Evolutionary conservation across 306 rosid genomes (phyloP).

Genomic region (Dryas drummondii): DNA sequence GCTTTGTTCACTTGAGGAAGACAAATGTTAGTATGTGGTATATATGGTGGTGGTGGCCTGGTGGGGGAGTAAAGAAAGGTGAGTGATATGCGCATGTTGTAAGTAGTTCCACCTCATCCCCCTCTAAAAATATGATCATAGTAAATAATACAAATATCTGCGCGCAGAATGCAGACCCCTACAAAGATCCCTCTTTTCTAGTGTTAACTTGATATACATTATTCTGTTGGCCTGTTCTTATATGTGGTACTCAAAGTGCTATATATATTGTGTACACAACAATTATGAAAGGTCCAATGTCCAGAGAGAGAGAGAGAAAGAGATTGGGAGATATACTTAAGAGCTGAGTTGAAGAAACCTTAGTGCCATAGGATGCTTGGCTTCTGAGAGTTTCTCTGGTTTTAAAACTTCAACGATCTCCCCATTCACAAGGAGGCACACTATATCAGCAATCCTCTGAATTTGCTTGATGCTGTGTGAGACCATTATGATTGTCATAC

Average conservation of each 20-base stretch:
- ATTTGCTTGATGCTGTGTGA: conserved; percentile 91
- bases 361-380: conserved; percentile 84
- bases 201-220: too few relatives aligned
- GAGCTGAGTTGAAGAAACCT: conserved; percentile 75
- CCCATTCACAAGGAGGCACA: conserved; percentile 80
- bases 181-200: too few relatives aligned
- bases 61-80: not conserved
- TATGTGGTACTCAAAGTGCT: not conserved
- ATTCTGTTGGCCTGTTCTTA: too few relatives aligned
- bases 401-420: conserved; percentile 70
- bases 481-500: conserved; percentile 73
- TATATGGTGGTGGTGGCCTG: not conserved
- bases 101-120: not conserved
- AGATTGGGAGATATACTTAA: conserved; percentile 14
- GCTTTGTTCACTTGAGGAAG: not conserved
- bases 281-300: not conserved
- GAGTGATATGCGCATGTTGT: not conserved
- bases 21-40: not conserved
- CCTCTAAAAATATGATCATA: not conserved
- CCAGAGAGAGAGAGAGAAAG: not conserved
- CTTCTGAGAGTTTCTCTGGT: conserved; percentile 65
- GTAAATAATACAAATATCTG: not conserved
- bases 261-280: not conserved
- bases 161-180: too few relatives aligned
- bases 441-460: conserved; percentile 81